Percentiles rank a stretch among this genome's conserved stretches.
These are phyloP conservation scores for Talaromyces piceae DNA, from an alignment of 2,329 filamentous ascomycete genomes.

Conservation along the genomic window DNA sequence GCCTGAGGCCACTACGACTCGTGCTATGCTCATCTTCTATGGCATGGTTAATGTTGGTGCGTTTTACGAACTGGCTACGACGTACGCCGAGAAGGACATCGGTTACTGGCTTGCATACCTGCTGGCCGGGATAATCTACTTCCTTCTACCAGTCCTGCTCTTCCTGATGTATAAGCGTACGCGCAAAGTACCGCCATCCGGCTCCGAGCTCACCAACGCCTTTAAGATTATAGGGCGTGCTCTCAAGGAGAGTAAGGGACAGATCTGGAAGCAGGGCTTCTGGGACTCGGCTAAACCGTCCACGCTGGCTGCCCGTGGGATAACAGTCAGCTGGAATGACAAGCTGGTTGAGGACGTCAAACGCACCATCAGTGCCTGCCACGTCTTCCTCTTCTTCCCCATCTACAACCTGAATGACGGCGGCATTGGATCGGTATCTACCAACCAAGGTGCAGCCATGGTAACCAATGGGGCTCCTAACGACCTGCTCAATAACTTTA, in stretches of 20 bases:
- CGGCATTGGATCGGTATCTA: constrained; percentile 46
- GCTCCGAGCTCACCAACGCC: constrained; percentile 26
- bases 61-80: constrained; percentile 55
- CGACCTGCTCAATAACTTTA: constrained; percentile 46
- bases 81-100: constrained; percentile 67
- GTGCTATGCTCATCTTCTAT: constrained; percentile 65
- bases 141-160: constrained; percentile 29
- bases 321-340: constrained; percentile 25
- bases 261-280: constrained; percentile 26
- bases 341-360: constrained; percentile 30
- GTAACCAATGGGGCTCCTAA: constrained; percentile 45
- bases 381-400: constrained; percentile 33
- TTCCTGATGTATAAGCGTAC: constrained; percentile 27
- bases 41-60: constrained; percentile 64
- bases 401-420: constrained; percentile 33
- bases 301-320: constrained; percentile 20
- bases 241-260: constrained; percentile 26
- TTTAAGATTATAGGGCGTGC: constrained; percentile 27
- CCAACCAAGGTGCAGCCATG: constrained; percentile 43
- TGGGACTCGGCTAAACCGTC: constrained; percentile 30
- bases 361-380: constrained; percentile 26
- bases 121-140: constrained; percentile 25
- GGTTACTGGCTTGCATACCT: constrained; percentile 40
- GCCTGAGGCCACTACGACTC: constrained; percentile 57
- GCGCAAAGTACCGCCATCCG: constrained; percentile 23